Evolutionary conservation across 192 early-diverging fungal genomes (phyloP).

Genomic region (Diversispora eburnea): DNA sequence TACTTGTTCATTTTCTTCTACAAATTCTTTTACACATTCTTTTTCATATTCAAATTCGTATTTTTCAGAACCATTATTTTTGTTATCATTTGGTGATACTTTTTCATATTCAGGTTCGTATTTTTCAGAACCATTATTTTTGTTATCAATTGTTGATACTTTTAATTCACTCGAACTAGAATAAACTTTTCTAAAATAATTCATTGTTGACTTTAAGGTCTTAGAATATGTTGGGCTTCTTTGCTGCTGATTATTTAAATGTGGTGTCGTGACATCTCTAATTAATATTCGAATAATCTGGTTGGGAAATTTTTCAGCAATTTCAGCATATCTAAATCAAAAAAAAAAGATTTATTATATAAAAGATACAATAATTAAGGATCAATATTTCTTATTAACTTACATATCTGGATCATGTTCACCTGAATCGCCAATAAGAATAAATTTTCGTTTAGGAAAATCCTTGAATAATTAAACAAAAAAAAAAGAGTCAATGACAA

Average conservation of each 20-base stretch:
- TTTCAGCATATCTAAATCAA: slow-evolving; percentile 51
- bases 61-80: not conserved
- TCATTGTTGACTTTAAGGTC: slow-evolving; percentile 1
- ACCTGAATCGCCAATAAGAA: slow-evolving; percentile 88
- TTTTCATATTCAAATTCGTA: not conserved
- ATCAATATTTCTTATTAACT: slow-evolving; percentile 16
- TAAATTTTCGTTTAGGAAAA: slow-evolving; percentile 80
- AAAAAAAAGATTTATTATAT: not conserved
- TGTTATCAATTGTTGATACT: not conserved
- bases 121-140: not conserved
- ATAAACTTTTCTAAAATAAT: slow-evolving; percentile 11
- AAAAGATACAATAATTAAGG: not conserved
- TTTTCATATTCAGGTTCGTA: not conserved
- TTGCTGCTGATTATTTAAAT: slow-evolving; percentile 24
- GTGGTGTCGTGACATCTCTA: slow-evolving; percentile 58
- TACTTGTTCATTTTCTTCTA: not conserved
- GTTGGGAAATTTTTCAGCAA: slow-evolving; percentile 58
- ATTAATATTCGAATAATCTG: slow-evolving; percentile 85
- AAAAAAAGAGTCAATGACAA: not conserved
- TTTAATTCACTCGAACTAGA: not conserved
- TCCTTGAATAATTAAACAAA: slow-evolving; percentile 36
- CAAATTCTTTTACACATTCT: not conserved
- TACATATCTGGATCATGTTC: slow-evolving; percentile 87
- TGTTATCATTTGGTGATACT: not conserved
- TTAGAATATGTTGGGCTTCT: slow-evolving; percentile 2